Percentiles rank a stretch among this genome's conserved stretches.
These are phyloP conservation scores for Leishmania martiniquensis DNA, from an alignment of 208 protist genomes.

Conservation along the genomic window DNA sequence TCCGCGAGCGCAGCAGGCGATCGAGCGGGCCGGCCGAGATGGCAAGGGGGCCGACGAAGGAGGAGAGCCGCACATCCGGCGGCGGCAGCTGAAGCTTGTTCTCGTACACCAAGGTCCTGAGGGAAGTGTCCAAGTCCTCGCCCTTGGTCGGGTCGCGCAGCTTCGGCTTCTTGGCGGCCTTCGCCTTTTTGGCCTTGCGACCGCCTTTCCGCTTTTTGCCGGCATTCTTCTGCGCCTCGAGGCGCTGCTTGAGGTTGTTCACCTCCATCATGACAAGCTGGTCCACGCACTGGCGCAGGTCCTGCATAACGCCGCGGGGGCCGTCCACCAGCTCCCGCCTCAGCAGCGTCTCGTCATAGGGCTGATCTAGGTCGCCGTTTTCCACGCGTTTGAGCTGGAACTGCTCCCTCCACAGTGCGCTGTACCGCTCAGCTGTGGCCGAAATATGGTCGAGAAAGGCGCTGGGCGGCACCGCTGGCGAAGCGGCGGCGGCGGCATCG, in stretches of 20 bases:
- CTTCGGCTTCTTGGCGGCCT: constrained; percentile 80
- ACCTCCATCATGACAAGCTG: constrained; percentile 94
- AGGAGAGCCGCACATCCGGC: constrained; percentile 39
- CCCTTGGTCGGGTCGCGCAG: constrained; percentile 86
- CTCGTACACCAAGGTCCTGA: constrained; percentile 80
- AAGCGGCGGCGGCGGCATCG: constrained; percentile 37
- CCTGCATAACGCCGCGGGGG: constrained; percentile 85
- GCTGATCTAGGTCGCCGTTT: constrained; percentile 74
- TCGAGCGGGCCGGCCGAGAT: constrained; percentile 62
- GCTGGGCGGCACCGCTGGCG: constrained; percentile 44
- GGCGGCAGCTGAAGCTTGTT: constrained; percentile 86
- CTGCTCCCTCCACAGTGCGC: constrained; percentile 61
- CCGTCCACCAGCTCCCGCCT: constrained; percentile 86
- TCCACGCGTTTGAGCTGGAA: constrained; percentile 72
- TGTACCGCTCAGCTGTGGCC: constrained; percentile 63
- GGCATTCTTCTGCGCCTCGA: constrained; percentile 81
- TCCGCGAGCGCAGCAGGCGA: constrained; percentile 39
- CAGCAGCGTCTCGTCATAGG: constrained; percentile 72
- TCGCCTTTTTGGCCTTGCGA: constrained; percentile 64
- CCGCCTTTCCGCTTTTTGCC: constrained; percentile 37
- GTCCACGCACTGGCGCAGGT: constrained; percentile 91
- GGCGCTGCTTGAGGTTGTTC: constrained; percentile 83
- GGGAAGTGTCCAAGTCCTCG: constrained; percentile 79
- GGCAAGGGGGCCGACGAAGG: constrained; percentile 74
- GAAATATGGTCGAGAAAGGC: constrained; percentile 61